A percentile compares a stretch with the other conserved stretches of the same genome.
phyloP scores from a whole-genome alignment of 306 rosid genomes.

The Ziziphus jujuba region DNA sequence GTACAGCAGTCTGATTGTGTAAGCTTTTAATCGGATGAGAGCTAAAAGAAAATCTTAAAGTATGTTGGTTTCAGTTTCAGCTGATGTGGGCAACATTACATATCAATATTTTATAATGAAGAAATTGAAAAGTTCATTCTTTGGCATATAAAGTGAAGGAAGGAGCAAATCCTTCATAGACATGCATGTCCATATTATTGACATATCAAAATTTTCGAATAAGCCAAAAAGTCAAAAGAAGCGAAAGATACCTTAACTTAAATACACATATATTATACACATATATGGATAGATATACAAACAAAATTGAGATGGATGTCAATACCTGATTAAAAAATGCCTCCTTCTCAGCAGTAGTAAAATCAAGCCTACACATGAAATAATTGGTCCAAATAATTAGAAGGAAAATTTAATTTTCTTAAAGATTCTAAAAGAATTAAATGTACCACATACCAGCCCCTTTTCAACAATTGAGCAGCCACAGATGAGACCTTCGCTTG shows the following conservation, averaged over 20 bases:
- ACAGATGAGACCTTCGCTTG: conserved; percentile 90
- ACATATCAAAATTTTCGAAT: not conserved
- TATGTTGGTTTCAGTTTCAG: no score
- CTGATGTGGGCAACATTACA: no score
- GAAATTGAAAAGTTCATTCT: not conserved
- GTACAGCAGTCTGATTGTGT: not conserved
- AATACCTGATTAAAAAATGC: conserved; percentile 80
- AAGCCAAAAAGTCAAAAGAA: no score
- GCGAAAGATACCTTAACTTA: no score
- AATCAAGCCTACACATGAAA: conserved; percentile 66
- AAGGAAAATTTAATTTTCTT: not conserved
- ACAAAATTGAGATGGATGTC: not conserved
- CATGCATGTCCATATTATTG: not conserved
- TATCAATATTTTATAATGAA: no score
- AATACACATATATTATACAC: not conserved
- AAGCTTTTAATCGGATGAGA: no score
- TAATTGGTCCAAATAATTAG: conserved; percentile 3
- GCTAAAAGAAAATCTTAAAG: no score
- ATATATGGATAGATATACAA: not conserved
- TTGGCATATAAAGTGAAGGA: not conserved
- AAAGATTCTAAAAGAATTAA: not conserved
- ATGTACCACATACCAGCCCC: conserved; percentile 77
- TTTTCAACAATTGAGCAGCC: conserved; percentile 91
- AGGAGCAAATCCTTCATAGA: not conserved
- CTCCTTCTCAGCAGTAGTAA: conserved; percentile 66